Conservation (phyloP, 1,284 basidiomycete genomes). For the Golubevia pallescens region DNA sequence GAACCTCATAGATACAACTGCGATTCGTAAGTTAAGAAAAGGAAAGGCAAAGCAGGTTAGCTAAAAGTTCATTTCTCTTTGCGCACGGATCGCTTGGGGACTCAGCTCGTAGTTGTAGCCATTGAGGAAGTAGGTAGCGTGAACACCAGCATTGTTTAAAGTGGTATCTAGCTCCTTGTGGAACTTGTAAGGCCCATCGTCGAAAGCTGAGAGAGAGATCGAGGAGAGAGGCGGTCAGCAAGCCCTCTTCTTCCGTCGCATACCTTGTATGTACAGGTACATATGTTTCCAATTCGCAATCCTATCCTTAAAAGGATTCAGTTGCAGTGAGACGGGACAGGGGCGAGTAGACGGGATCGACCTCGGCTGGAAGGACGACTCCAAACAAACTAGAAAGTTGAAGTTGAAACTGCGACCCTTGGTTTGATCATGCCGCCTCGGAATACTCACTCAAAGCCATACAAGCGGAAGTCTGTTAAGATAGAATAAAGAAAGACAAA, state of each 20-base stretch:
- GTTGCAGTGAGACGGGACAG: no score
- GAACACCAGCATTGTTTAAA: slow-evolving; percentile 17
- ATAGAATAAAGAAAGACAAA: neutral
- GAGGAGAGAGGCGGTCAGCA: neutral
- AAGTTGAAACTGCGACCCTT: neutral
- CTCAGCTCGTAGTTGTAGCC: slow-evolving; percentile 35
- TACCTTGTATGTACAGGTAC: no score
- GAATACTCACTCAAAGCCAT: neutral
- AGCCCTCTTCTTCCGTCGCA: no score
- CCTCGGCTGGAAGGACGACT: no score
- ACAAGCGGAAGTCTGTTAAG: neutral
- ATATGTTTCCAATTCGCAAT: no score
- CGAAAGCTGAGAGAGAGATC: slow-evolving; percentile 16
- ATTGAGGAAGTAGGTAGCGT: slow-evolving; percentile 48
- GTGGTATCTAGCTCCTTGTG: slow-evolving; percentile 24
- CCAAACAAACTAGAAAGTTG: no score
- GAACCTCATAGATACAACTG: no score
- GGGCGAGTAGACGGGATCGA: no score
- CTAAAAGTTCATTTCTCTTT: neutral
- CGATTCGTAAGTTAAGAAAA: no score
- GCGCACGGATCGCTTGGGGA: neutral
- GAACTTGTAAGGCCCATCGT: slow-evolving; percentile 39
- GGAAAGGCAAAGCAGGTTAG: neutral
- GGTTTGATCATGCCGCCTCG: neutral
- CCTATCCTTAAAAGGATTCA: no score